A percentile compares a stretch with the other conserved stretches of the same genome.
Conservation (phyloP, 345 rosid species). For the Firmiana major region DNA sequence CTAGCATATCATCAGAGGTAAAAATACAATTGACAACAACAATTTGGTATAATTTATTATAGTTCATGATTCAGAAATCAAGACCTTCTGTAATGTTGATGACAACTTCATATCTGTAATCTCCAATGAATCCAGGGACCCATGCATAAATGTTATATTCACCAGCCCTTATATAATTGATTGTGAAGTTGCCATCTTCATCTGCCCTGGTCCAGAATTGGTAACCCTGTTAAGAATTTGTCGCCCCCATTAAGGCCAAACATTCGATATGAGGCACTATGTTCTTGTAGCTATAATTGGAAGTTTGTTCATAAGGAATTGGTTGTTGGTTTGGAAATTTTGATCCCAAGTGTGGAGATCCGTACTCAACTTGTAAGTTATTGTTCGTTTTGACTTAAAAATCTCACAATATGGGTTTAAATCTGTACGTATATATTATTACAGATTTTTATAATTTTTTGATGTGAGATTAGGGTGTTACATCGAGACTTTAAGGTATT, state of each 20-base stretch:
- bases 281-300: not conserved
- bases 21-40: not conserved
- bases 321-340: not conserved
- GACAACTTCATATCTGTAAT: slow-evolving; percentile 43
- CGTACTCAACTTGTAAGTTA: no score
- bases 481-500: not conserved
- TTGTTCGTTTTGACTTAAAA: no score
- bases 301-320: not conserved
- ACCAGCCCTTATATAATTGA: slow-evolving; percentile 43
- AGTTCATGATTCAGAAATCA: slow-evolving; percentile 5
- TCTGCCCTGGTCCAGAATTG: slow-evolving; percentile 81
- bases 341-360: not conserved
- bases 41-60: not conserved
- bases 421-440: no score
- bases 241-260: not conserved
- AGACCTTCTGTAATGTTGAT: slow-evolving; percentile 55
- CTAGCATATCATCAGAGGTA: not conserved
- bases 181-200: slow-evolving; percentile 47
- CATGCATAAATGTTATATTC: slow-evolving; percentile 65
- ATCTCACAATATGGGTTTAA: no score
- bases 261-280: not conserved
- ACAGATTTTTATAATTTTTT: no score
- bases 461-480: no score
- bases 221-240: slow-evolving; percentile 53
- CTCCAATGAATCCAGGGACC: slow-evolving; percentile 83